A percentile compares a stretch with the other conserved stretches of the same genome.
These are phyloP conservation scores for Tetrahymena malaccensis DNA, from an alignment of 73 alveolate genomes.

Conservation along the genomic window DNA sequence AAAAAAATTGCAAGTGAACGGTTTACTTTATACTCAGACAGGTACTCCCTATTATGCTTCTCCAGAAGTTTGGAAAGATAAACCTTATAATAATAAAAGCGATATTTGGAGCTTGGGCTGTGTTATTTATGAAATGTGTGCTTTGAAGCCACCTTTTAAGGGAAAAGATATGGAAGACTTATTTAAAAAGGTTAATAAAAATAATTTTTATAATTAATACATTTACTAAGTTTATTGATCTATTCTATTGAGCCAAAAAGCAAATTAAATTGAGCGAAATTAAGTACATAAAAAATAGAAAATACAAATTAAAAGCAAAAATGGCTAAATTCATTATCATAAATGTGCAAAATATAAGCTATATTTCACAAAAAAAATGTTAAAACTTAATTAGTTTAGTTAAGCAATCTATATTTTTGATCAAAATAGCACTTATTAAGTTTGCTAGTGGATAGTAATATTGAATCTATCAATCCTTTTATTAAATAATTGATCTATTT, in stretches of 20 bases:
- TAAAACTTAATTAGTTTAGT: no score
- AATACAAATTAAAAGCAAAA: no score
- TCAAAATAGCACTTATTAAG: no score
- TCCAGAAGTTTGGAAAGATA: conserved; percentile 91
- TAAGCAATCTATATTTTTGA: no score
- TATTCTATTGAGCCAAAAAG: background rate
- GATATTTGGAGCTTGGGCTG: conserved; percentile 92
- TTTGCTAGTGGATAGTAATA: no score
- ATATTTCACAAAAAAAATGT: no score
- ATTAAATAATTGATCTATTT: no score
- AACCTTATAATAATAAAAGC: conserved; percentile 73
- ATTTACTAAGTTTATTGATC: background rate
- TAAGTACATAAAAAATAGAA: no score
- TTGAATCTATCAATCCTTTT: no score
- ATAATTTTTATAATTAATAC: background rate
- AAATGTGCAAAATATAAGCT: no score
- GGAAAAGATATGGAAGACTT: conserved; percentile 78
- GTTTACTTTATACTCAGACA: conserved; percentile 81
- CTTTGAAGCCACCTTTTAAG: conserved; percentile 75
- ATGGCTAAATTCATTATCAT: no score
- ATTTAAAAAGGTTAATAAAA: conserved; percentile 32
- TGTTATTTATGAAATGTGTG: conserved; percentile 77
- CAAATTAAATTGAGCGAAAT: no score
- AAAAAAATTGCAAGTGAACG: conserved; percentile 62
- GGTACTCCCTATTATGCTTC: conserved; percentile 91